These are phyloP conservation scores for Pyricularia pennisetigena DNA, from an alignment of 2,329 filamentous ascomycete species.

Conservation along the genomic window DNA sequence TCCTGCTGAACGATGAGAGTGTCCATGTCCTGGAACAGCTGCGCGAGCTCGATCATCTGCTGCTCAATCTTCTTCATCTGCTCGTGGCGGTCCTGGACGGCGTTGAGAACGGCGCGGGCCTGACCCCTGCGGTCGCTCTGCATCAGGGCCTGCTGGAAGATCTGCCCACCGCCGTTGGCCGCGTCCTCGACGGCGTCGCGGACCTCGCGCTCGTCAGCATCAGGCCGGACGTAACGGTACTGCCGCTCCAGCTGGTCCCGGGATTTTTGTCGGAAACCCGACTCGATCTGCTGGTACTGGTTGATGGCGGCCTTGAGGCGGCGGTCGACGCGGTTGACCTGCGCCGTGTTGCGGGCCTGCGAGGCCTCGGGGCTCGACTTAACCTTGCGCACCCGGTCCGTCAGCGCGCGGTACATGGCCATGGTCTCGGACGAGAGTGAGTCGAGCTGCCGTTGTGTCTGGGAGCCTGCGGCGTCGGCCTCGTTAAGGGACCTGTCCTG, in stretches of 20 bases:
- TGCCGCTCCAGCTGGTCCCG: slow-evolving; percentile 80
- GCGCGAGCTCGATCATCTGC: slow-evolving; percentile 77
- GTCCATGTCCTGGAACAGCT: slow-evolving; percentile 86
- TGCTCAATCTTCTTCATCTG: slow-evolving; percentile 88
- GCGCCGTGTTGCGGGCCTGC: slow-evolving; percentile 62
- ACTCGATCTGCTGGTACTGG: slow-evolving; percentile 72
- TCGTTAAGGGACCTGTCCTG: slow-evolving; percentile 66
- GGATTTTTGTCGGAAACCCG: slow-evolving; percentile 68
- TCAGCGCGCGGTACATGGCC: slow-evolving; percentile 69
- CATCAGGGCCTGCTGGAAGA: slow-evolving; percentile 83
- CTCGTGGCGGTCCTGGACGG: slow-evolving; percentile 73
- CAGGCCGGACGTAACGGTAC: slow-evolving; percentile 79
- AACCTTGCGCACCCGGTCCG: slow-evolving; percentile 68
- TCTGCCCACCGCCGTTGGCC: slow-evolving; percentile 60
- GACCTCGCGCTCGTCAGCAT: slow-evolving; percentile 71
- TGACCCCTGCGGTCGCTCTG: slow-evolving; percentile 73
- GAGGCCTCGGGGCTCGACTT: slow-evolving; percentile 73
- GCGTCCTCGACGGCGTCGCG: slow-evolving; percentile 65
- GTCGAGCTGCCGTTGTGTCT: slow-evolving; percentile 61
- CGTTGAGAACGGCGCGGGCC: slow-evolving; percentile 67
- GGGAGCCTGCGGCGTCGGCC: slow-evolving; percentile 58
- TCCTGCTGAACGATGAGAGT: slow-evolving; percentile 81
- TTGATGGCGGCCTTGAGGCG: slow-evolving; percentile 74
- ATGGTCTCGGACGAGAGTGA: slow-evolving; percentile 70
- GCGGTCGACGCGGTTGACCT: slow-evolving; percentile 73